Base-by-base conservation (phyloP, 805 yeast genomes). In the Sungouiella blattae region DNA sequence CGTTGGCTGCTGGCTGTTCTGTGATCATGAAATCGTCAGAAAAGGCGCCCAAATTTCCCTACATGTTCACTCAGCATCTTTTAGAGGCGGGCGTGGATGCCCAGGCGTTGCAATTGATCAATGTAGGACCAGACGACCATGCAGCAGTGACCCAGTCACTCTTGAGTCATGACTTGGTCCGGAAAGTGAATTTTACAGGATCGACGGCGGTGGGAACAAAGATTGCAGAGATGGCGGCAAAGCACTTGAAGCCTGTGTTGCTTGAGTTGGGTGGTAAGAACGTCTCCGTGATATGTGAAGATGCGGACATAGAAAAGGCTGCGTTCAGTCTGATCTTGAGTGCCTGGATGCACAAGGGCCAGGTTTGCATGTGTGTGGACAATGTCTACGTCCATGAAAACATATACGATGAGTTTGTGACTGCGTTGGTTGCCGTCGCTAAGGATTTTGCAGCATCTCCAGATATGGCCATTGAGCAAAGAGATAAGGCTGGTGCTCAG, bases 261-360 rank as follows among this genome's bases (percentile, higher is more conserved):
- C 44, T 72, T 29, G 77, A 71, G 37, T 47, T 70, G 26, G 76
- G 76, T 1, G 76, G 75, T 5, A 71, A 71, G 41, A 69, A 70
- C 42, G 52, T 52, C 25, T 34, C 62, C 1, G 49, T 70, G 8
- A 50, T 71, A 3, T 54, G 50, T 11, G 31, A 49, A 4, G 69
- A 62, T 33, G 62, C 60, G 0, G 60, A 66, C 39, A 37, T 71
- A 18, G 47, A 35, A 1, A 43, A 38, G 25, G 70, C 75, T 1
- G 46, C 62, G 2, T 39, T 44, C 1, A 35, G 35, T 11, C 48
- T 54, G 18, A 27, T 67, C 6, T 56, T 60, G 58, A 50, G 62
- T 17, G 48, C 64, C 7, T 68, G 70, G 71, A 47, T 57, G 32
- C 69, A 71, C 43, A 64, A 60, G 42, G 77, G 75, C 9, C 76